Evolutionary conservation across 148 eudicot species (phyloP), one percentile per base, ranked within the genome.

Genomic region (Fagopyrum tataricum): DNA sequence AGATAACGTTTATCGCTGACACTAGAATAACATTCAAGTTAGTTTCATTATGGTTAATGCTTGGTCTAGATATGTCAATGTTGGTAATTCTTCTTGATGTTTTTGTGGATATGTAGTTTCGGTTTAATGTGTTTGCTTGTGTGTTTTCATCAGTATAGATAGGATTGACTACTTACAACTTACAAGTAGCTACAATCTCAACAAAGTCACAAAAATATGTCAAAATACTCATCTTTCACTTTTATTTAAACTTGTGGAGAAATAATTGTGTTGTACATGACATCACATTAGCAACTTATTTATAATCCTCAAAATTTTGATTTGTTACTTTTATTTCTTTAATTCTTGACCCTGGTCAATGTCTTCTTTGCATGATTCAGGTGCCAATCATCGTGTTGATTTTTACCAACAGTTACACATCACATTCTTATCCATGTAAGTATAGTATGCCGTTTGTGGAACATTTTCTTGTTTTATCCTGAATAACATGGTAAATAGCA

Each of bases 351-450:
- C 61, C 3, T 20, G 31, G 15, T 42, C 20, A 14, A 59, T 59
- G 44, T 37, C 39, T 0, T 20, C 37, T 64, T 14, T 64, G 18
- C 43, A 64, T 39, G 39, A 39, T 64, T 1, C 69, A 64, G 69
- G 69, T 18, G 37, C 37, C 40, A 15, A 14, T 37, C 5, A 5
- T 64, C 43, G 14, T 31, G 43, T 64, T 14, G 20, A 14, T 43
- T 18, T 64, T 64, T 61, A 64, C 69, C 31, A 14, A 39, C 69
- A 4, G 69, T 64, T 64, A 39, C 20, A 64, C 69, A 64, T 64
- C 69, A 64, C 3, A 13, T 59, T 14, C 13, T 14, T 64, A 64
- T 31, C 69, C 43, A 64, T 64, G 69, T 64, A 43, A 64, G 69
- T 64, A 37, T 18, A 37, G 39, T 40, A 10, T 8, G 2, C 69